phyloP scores from a whole-genome alignment of 495 filamentous ascomycete species.

The Penicillium riverlandense region DNA sequence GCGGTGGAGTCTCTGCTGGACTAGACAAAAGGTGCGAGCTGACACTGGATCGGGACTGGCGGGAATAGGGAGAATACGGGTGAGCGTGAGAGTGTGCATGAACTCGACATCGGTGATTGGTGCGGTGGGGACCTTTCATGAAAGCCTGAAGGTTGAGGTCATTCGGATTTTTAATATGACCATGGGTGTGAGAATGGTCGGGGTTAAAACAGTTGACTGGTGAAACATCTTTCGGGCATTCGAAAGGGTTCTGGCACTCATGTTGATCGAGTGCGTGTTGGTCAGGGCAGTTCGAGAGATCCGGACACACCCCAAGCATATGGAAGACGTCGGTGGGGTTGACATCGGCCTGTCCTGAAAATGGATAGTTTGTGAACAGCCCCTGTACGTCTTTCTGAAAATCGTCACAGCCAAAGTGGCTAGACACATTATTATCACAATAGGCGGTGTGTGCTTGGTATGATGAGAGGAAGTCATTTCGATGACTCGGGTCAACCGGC shows the following conservation, averaged over 20 bases:
- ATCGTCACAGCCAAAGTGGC: slow-evolving; percentile 29
- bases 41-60: slow-evolving; percentile 34
- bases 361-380: slow-evolving; percentile 15
- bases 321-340: slow-evolving; percentile 37
- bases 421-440: slow-evolving; percentile 25
- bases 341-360: slow-evolving; percentile 22
- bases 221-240: slow-evolving; percentile 8
- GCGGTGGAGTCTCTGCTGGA: slow-evolving; percentile 37
- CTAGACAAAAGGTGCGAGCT: slow-evolving; percentile 36
- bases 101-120: slow-evolving; percentile 29
- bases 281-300: slow-evolving; percentile 23
- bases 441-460: slow-evolving; percentile 25
- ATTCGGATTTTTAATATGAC: slow-evolving; percentile 23
- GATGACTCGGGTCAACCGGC: slow-evolving; percentile 12
- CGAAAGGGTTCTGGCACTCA: slow-evolving; percentile 5
- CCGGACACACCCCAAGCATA: slow-evolving; percentile 33
- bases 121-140: slow-evolving; percentile 28
- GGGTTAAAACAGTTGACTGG: slow-evolving; percentile 24
- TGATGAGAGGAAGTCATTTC: slow-evolving; percentile 17
- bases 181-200: slow-evolving; percentile 17
- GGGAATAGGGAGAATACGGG: slow-evolving; percentile 35
- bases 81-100: slow-evolving; percentile 30
- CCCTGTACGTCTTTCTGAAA: slow-evolving; percentile 23
- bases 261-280: slow-evolving; percentile 19
- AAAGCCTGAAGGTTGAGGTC: slow-evolving; percentile 15